Conservation (phyloP, 208 protist genomes). For the Leptomonas pyrrhocoris region DNA sequence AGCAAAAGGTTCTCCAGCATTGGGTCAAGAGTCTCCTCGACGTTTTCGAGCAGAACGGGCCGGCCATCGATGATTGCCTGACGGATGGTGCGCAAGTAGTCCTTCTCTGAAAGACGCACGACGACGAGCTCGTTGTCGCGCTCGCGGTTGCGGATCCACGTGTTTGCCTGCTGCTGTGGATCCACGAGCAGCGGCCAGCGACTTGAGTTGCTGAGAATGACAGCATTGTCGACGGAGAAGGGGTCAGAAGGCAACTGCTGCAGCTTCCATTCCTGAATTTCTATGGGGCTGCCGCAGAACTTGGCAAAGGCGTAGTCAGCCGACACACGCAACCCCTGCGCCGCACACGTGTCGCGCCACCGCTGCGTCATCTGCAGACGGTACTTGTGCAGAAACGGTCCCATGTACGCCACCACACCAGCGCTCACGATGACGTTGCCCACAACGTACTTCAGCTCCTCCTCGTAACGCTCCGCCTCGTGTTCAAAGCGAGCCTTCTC, state of each 20-base stretch:
- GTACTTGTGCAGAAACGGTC: conserved; percentile 95
- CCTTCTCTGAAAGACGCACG: conserved; percentile 77
- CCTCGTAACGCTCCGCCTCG: conserved; percentile 79
- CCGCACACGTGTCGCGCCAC: conserved; percentile 83
- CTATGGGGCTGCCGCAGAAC: conserved; percentile 90
- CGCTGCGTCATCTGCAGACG: conserved; percentile 65
- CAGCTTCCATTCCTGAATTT: conserved; percentile 94
- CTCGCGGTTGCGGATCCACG: conserved; percentile 94
- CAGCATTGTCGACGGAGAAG: conserved; percentile 95
- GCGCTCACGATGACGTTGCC: conserved; percentile 96
- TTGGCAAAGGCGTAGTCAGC: conserved; percentile 84
- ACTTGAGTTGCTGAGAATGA: conserved; percentile 91
- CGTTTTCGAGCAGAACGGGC: conserved; percentile 96
- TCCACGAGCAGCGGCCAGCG: conserved; percentile 94
- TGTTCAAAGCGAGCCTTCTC: conserved; percentile 94
- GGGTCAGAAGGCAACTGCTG: conserved; percentile 92
- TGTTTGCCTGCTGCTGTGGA: conserved; percentile 95
- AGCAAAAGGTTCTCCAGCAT: conserved; percentile 97
- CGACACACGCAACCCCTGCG: conserved; percentile 77
- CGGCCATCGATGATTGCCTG: conserved; percentile 93
- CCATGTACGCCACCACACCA: conserved; percentile 96
- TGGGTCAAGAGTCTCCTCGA: conserved; percentile 97
- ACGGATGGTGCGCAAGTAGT: conserved; percentile 90
- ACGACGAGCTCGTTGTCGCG: conserved; percentile 84
- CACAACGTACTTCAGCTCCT: conserved; percentile 85